These are phyloP conservation scores for Aspergillus sp. DNA, from an alignment of 2,329 filamentous ascomycete genomes.

Conservation along the genomic window DNA sequence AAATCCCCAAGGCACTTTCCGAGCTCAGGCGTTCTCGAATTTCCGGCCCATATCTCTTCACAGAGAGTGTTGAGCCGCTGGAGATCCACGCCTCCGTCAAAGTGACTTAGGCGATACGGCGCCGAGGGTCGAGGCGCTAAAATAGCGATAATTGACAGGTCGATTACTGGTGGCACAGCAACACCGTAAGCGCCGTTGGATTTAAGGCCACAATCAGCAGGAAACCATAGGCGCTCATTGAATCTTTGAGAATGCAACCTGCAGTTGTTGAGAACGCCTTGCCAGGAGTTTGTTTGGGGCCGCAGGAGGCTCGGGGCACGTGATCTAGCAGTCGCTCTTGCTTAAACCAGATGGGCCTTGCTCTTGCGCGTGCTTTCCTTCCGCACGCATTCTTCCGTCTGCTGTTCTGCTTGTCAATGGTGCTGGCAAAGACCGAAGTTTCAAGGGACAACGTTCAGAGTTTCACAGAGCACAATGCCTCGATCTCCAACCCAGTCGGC, in stretches of 20 bases:
- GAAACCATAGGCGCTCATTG: constrained; percentile 9
- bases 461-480: background rate
- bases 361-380: background rate
- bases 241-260: constrained; percentile 3
- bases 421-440: background rate
- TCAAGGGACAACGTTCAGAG: background rate
- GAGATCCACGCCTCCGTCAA: constrained; percentile 7
- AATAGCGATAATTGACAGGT: constrained; percentile 14
- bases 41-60: background rate
- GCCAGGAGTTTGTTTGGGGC: constrained; percentile 6
- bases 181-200: constrained; percentile 6
- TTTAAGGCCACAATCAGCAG: background rate
- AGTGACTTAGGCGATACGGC: constrained; percentile 13
- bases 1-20: constrained; percentile 1
- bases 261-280: constrained; percentile 9
- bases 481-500: background rate
- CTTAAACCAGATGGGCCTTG: background rate
- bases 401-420: background rate
- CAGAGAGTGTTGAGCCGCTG: constrained; percentile 5
- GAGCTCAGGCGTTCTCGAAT: background rate
- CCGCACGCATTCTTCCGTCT: background rate
- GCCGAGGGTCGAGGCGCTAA: constrained; percentile 12
- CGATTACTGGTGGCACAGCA: constrained; percentile 2
- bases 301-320: constrained; percentile 10
- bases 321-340: constrained; percentile 1